Evolutionary conservation across 495 filamentous ascomycete species (phyloP).

Genomic region (Penicillium lagena): DNA sequence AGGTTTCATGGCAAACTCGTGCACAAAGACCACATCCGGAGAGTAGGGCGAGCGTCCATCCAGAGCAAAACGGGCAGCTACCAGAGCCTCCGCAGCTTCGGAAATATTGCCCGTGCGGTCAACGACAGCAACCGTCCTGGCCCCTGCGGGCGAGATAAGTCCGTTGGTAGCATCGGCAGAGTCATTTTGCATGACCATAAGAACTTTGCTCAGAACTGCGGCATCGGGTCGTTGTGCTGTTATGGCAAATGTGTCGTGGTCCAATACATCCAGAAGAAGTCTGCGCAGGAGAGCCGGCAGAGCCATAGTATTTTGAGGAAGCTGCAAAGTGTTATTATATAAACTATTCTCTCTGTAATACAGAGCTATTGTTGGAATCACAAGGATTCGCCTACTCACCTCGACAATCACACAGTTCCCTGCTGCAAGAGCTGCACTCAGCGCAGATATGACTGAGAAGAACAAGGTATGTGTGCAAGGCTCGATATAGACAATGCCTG

Average conservation of each 20-base stretch:
- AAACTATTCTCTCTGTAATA: no score
- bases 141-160: constrained; percentile 22
- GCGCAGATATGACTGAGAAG: constrained; percentile 37
- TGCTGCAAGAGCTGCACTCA: constrained; percentile 43
- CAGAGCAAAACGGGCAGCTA: constrained; percentile 42
- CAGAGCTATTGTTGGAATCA: no score
- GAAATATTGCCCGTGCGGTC: constrained; percentile 45
- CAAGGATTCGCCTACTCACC: constrained; percentile 34
- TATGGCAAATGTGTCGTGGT: constrained; percentile 38
- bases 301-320: constrained; percentile 29
- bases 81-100: constrained; percentile 38
- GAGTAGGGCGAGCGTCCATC: constrained; percentile 45
- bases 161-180: constrained; percentile 4
- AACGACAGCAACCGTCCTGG: constrained; percentile 41
- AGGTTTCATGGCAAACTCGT: constrained; percentile 46
- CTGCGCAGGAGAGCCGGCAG: constrained; percentile 29
- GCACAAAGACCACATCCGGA: constrained; percentile 48
- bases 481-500: constrained; percentile 47
- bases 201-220: constrained; percentile 10
- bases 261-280: constrained; percentile 32
- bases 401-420: constrained; percentile 49
- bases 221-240: constrained; percentile 13
- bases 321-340: constrained; percentile 10
- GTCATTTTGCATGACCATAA: constrained; percentile 13
- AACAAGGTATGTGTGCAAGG: constrained; percentile 42